Percentiles rank a stretch among this genome's conserved stretches.
These are phyloP conservation scores for Ambrosiella beaveri DNA, from an alignment of 2,329 filamentous ascomycete species.

Conservation along the genomic window DNA sequence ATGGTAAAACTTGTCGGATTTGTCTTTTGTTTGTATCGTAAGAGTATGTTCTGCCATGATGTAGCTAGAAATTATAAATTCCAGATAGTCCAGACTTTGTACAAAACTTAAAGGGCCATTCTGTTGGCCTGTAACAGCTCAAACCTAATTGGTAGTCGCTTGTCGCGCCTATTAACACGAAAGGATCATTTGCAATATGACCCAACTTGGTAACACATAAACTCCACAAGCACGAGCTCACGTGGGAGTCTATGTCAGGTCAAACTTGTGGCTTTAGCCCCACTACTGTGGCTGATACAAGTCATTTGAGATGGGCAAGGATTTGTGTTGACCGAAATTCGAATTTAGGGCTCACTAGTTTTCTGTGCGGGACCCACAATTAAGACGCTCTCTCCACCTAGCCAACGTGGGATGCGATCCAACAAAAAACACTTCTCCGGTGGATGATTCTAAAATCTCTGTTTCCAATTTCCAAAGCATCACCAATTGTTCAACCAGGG, in stretches of 20 bases:
- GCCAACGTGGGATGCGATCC: constrained; percentile 3
- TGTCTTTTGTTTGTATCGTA: background rate
- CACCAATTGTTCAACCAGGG: constrained; percentile 17
- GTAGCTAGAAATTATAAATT: background rate
- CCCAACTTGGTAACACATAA: background rate
- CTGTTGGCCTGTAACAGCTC: too few species aligned
- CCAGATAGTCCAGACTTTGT: too few species aligned
- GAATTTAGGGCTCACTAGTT: constrained; percentile 11
- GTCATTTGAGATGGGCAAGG: background rate
- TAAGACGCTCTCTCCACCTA: constrained; percentile 6
- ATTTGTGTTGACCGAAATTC: background rate
- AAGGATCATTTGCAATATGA: background rate
- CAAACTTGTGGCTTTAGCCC: background rate
- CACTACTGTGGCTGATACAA: constrained; percentile 1
- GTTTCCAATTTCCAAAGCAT: constrained; percentile 13
- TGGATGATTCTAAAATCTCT: constrained; percentile 12
- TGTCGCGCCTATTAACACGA: background rate
- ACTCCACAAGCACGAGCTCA: constrained; percentile 6
- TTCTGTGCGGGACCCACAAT: constrained; percentile 11
- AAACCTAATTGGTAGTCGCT: too few species aligned
- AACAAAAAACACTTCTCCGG: constrained; percentile 12
- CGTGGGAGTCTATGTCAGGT: background rate
- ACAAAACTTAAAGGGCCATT: too few species aligned
- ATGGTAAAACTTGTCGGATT: constrained; percentile 52
- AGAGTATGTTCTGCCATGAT: background rate